phyloP scores from a whole-genome alignment of 2,329 filamentous ascomycete species.

The Aspergillus ustus region DNA sequence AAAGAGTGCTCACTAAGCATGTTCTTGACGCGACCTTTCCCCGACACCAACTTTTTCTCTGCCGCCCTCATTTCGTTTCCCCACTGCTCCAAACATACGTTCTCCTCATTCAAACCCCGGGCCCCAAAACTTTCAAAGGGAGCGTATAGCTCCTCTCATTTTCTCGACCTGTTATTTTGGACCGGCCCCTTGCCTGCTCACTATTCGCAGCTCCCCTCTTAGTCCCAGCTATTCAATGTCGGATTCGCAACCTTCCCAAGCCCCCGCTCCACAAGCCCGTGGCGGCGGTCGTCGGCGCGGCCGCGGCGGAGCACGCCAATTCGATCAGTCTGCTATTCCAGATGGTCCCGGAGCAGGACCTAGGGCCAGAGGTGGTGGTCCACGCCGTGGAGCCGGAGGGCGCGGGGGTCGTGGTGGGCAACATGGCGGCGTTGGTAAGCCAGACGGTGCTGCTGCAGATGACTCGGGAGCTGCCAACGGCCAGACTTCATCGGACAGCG shows the following conservation, averaged over 20 bases:
- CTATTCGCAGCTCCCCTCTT: constrained; percentile 1
- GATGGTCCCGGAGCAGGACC: constrained; percentile 40
- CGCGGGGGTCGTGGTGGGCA: constrained; percentile 39
- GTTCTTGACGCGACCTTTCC: neutral
- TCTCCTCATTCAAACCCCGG: constrained; percentile 12
- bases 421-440: constrained; percentile 26
- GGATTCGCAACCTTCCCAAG: constrained; percentile 33
- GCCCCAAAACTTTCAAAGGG: neutral
- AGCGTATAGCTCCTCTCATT: constrained; percentile 18
- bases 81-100: constrained; percentile 19
- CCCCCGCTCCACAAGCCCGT: constrained; percentile 41
- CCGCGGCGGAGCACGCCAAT: constrained; percentile 40
- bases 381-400: constrained; percentile 34
- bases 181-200: neutral
- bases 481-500: constrained; percentile 51
- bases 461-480: constrained; percentile 16
- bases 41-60: constrained; percentile 26
- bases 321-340: constrained; percentile 34
- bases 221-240: constrained; percentile 31
- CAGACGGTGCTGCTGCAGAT: constrained; percentile 21
- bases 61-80: constrained; percentile 19
- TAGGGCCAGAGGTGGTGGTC: constrained; percentile 38
- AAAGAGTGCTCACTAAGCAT: constrained; percentile 27
- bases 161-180: constrained; percentile 3
- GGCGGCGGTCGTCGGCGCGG: constrained; percentile 47